A percentile compares a stretch with the other conserved stretches of the same genome.
phyloP scores from a whole-genome alignment of 352 stramenopile genomes.

The Phytophthora ohioensis region DNA sequence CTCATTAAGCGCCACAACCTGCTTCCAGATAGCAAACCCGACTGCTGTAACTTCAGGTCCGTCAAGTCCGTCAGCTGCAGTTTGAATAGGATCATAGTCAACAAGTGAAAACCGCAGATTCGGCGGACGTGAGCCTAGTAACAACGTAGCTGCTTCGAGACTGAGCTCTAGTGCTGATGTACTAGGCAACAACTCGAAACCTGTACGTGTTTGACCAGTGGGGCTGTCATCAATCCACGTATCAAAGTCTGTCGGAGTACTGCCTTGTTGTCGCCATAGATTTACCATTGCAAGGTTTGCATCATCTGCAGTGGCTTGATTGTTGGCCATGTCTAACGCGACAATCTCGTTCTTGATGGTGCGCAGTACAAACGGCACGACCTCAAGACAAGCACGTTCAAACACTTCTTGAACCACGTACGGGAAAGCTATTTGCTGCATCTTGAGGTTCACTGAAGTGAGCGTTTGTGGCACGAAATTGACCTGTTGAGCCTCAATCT shows the following conservation, averaged over 20 bases:
- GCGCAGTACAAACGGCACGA: constrained; percentile 61
- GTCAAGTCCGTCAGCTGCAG: constrained; percentile 25
- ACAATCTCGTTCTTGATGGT: constrained; percentile 78
- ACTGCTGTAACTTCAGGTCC: constrained; percentile 39
- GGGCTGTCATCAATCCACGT: constrained; percentile 70
- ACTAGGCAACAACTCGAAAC: constrained; percentile 68
- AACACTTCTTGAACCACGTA: constrained; percentile 71
- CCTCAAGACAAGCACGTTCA: constrained; percentile 67
- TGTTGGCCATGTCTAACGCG: constrained; percentile 47
- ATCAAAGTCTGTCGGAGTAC: constrained; percentile 62
- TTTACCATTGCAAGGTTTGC: constrained; percentile 63
- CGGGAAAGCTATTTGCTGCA: constrained; percentile 64
- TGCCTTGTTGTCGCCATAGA: constrained; percentile 52
- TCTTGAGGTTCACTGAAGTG: constrained; percentile 48
- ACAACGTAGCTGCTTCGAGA: constrained; percentile 58
- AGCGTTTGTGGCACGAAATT: constrained; percentile 64
- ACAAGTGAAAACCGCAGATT: constrained; percentile 79
- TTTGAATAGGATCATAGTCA: constrained; percentile 55
- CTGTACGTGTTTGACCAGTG: constrained; percentile 50
- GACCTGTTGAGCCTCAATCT: constrained; percentile 48
- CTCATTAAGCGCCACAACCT: constrained; percentile 73
- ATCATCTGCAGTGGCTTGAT: constrained; percentile 43
- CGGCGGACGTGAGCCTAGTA: constrained; percentile 57
- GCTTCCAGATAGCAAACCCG: constrained; percentile 83
- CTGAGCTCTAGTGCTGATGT: constrained; percentile 56